Conservation (phyloP, 2,329 filamentous ascomycete genomes). For the Zymoseptoria ardabiliae region DNA sequence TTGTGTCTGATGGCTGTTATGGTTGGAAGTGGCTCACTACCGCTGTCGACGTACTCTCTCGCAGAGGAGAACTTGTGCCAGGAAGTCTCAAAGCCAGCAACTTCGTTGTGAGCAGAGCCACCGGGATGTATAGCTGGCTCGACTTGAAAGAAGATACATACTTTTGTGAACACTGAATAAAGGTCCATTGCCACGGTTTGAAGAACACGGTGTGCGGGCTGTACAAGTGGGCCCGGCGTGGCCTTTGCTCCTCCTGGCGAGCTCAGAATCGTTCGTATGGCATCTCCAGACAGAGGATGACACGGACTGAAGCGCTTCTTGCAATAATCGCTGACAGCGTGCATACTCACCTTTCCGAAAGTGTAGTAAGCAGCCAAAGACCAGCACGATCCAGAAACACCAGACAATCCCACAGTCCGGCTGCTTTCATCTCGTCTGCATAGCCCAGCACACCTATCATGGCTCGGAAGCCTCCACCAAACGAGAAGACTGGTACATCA, state of each 20-base stretch:
- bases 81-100: constrained; percentile 16
- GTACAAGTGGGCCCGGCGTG: constrained; percentile 27
- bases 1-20: constrained; percentile 25
- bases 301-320: constrained; percentile 28
- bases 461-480: constrained; percentile 28
- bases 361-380: constrained; percentile 29
- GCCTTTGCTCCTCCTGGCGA: constrained; percentile 21
- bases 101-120: constrained; percentile 16
- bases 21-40: constrained; percentile 22
- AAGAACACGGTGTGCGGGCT: constrained; percentile 26
- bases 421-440: constrained; percentile 23
- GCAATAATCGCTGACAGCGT: constrained; percentile 28
- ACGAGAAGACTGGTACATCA: constrained; percentile 27
- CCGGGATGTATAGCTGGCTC: constrained; percentile 19
- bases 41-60: constrained; percentile 20
- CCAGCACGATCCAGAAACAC: constrained; percentile 30
- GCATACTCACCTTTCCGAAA: constrained; percentile 23
- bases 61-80: constrained; percentile 28
- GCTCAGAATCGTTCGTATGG: constrained; percentile 24
- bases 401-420: constrained; percentile 28
- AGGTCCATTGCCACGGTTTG: constrained; percentile 29
- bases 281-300: constrained; percentile 29
- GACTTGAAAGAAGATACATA: constrained; percentile 27
- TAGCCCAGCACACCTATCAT: constrained; percentile 28
- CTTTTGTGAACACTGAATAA: constrained; percentile 27